phyloP scores from a whole-genome alignment of 2,329 filamentous ascomycete species.

The Phoma sp. region DNA sequence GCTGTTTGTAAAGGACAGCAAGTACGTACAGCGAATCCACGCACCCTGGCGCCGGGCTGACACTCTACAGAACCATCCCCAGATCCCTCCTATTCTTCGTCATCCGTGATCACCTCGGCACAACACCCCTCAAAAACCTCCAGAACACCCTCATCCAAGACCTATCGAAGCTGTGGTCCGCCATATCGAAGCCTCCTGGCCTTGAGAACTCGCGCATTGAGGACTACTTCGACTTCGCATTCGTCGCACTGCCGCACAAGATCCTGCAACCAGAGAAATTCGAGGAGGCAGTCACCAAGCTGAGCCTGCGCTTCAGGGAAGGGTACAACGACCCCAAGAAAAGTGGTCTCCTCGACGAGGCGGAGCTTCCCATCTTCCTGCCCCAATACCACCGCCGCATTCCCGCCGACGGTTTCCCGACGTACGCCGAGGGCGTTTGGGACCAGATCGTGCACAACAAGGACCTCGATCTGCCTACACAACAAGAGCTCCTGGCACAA shows the following conservation, averaged over 20 bases:
- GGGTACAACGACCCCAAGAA: constrained; percentile 75
- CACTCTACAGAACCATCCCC: constrained; percentile 71
- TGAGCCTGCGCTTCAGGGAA: constrained; percentile 81
- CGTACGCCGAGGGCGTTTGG: constrained; percentile 94
- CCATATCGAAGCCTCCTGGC: constrained; percentile 87
- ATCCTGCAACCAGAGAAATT: constrained; percentile 95
- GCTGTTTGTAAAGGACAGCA: constrained; percentile 93
- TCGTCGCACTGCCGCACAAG: constrained; percentile 94
- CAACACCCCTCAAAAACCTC: constrained; percentile 87
- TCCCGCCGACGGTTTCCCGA: constrained; percentile 93
- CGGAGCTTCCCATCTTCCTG: constrained; percentile 80
- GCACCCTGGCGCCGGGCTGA: constrained; percentile 22
- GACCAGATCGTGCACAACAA: constrained; percentile 99
- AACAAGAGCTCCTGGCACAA: constrained; percentile 94
- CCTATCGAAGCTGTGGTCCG: constrained; percentile 88
- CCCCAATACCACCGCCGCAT: constrained; percentile 96
- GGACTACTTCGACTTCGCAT: constrained; percentile 98
- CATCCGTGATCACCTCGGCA: constrained; percentile 94
- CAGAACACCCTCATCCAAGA: constrained; percentile 91
- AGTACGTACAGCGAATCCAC: constrained; percentile 61
- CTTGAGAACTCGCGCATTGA: constrained; percentile 89
- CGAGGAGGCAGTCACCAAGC: constrained; percentile 75
- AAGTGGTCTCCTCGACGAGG: constrained; percentile 69
- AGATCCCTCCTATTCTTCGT: constrained; percentile 97
- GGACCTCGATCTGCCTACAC: constrained; percentile 92